A percentile compares a stretch with the other conserved stretches of the same genome.
phyloP scores from a whole-genome alignment of 108 stramenopile genomes.

The Mayamaea pseudoterrestris region DNA sequence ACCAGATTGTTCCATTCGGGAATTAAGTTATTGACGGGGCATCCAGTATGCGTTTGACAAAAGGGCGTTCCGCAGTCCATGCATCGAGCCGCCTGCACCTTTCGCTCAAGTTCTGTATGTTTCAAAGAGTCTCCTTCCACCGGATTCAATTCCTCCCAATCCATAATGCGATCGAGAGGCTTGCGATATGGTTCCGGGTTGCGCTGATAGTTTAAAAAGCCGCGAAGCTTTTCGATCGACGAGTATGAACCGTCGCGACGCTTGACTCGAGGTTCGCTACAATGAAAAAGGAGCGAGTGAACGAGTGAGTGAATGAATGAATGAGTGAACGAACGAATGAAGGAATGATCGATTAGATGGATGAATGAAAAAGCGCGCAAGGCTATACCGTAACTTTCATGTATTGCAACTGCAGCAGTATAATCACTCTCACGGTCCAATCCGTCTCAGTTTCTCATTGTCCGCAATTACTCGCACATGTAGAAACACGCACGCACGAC shows the following conservation, averaged over 20 bases:
- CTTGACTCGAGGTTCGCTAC: constrained; percentile 37
- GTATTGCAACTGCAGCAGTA: background rate
- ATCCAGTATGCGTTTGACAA: constrained; percentile 95
- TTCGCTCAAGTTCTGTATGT: constrained; percentile 83
- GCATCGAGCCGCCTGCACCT: constrained; percentile 90
- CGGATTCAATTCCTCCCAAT: constrained; percentile 95
- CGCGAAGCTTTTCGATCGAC: constrained; percentile 83
- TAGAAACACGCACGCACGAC: background rate
- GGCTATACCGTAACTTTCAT: no score
- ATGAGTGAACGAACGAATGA: background rate
- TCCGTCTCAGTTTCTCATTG: background rate
- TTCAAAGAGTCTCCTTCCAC: constrained; percentile 50
- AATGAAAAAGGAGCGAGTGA: background rate
- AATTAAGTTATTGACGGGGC: constrained; percentile 94
- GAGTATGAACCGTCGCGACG: constrained; percentile 81
- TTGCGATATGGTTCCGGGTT: constrained; percentile 94
- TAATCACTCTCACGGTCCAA: background rate
- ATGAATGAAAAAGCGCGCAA: background rate
- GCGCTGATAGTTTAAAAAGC: constrained; percentile 92
- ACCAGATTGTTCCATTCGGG: constrained; percentile 98
- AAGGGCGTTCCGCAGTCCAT: constrained; percentile 99
- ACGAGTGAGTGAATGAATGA: background rate
- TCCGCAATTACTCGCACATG: background rate
- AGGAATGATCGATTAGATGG: background rate
- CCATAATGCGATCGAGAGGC: constrained; percentile 78